phyloP scores from a whole-genome alignment of 495 filamentous ascomycete species.

The Aspergillus wentii region DNA sequence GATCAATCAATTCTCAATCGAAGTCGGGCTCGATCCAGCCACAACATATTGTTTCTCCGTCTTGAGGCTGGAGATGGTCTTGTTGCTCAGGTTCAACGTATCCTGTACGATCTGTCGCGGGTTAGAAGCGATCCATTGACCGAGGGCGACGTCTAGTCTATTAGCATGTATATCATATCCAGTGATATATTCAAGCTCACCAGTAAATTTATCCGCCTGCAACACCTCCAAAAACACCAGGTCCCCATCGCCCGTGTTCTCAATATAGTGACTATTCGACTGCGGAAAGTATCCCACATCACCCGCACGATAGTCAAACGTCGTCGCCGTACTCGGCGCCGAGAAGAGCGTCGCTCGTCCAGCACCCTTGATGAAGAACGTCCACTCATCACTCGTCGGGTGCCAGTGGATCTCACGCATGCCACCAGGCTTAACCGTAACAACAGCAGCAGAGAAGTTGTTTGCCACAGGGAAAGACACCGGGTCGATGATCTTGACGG shows the following conservation, averaged over 20 bases:
- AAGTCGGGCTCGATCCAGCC: constrained; percentile 35
- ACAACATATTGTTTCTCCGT: constrained; percentile 60
- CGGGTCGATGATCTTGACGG: constrained; percentile 64
- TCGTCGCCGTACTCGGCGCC: constrained; percentile 52
- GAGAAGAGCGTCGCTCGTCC: constrained; percentile 64
- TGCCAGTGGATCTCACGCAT: constrained; percentile 84
- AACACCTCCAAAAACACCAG: constrained; percentile 67
- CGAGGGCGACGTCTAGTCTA: constrained; percentile 51
- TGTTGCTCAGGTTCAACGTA: constrained; percentile 53
- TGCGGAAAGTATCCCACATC: constrained; percentile 68
- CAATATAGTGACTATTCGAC: constrained; percentile 64
- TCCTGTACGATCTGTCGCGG: constrained; percentile 61
- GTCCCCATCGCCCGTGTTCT: constrained; percentile 67
- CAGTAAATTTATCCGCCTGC: constrained; percentile 58
- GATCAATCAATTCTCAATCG: too few relatives aligned
- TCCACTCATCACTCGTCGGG: constrained; percentile 69
- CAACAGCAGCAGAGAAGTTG: constrained; percentile 58
- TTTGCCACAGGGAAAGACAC: constrained; percentile 55
- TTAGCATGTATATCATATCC: constrained; percentile 3
- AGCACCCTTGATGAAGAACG: constrained; percentile 64
- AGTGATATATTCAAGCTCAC: constrained; percentile 14
- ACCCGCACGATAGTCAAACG: constrained; percentile 72
- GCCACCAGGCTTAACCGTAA: constrained; percentile 63
- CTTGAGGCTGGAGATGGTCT: constrained; percentile 48
- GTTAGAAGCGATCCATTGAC: constrained; percentile 61